Conservation (phyloP, 2,329 filamentous ascomycete species). For the Rhytidhysteron rufulum region DNA sequence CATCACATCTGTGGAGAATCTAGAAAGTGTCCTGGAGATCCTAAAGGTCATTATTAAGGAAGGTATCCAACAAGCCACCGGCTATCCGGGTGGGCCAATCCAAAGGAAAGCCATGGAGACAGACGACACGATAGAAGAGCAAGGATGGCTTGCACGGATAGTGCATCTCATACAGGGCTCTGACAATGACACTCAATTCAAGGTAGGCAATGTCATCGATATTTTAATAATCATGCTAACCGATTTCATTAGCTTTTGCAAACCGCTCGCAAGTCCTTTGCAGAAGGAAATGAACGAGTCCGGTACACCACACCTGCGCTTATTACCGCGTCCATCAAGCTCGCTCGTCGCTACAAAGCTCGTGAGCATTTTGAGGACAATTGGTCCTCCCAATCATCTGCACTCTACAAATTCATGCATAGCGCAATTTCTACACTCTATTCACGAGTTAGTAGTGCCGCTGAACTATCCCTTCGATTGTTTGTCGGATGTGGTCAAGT, state of each 20-base stretch:
- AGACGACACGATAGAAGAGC: constrained; percentile 96
- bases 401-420: constrained; percentile 94
- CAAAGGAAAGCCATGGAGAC: constrained; percentile 79
- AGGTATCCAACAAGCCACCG: constrained; percentile 73
- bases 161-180: constrained; percentile 80
- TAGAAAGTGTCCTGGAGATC: constrained; percentile 85
- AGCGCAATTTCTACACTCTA: constrained; percentile 83
- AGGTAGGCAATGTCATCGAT: constrained; percentile 40
- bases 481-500: constrained; percentile 92
- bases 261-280: constrained; percentile 78
- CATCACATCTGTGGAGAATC: constrained; percentile 72
- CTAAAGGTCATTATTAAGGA: constrained; percentile 91
- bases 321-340: constrained; percentile 82
- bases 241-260: constrained; percentile 64
- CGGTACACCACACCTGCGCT: constrained; percentile 93
- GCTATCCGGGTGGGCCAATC: constrained; percentile 73
- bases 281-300: constrained; percentile 90
- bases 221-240: not conserved
- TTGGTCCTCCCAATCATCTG: constrained; percentile 69
- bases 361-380: constrained; percentile 83
- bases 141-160: constrained; percentile 92
- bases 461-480: constrained; percentile 82
- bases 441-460: constrained; percentile 77
- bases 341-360: constrained; percentile 82
- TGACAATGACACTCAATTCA: constrained; percentile 91